Conservation (phyloP, 768 basidiomycete genomes). For the Crepidotus variabilis region DNA sequence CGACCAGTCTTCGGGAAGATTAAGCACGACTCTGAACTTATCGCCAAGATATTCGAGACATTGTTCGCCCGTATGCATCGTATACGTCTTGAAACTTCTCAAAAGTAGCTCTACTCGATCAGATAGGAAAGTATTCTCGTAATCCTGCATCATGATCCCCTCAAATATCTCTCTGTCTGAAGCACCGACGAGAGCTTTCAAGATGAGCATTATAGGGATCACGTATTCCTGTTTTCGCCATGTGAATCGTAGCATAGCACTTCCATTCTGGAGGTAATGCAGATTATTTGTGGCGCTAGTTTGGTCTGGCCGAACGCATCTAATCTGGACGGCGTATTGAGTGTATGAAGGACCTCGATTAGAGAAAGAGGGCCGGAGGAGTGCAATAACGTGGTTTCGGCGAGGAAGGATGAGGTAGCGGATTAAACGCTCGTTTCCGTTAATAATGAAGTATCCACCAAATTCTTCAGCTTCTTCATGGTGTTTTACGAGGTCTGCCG, state of each 20-base stretch:
- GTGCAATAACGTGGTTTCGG: conserved; percentile 91
- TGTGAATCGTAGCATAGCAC: conserved; percentile 93
- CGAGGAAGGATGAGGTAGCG: conserved; percentile 96
- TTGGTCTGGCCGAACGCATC: conserved; percentile 91
- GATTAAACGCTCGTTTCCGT: conserved; percentile 98
- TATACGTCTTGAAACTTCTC: conserved; percentile 93
- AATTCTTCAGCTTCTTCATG: conserved; percentile 99
- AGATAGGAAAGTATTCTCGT: conserved; percentile 94
- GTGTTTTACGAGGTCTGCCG: conserved; percentile 79
- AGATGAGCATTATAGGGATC: conserved; percentile 93
- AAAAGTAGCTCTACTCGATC: conserved; percentile 94
- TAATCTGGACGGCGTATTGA: conserved; percentile 90
- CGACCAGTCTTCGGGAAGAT: conserved; percentile 90
- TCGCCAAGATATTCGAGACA: conserved; percentile 94
- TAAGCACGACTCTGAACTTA: conserved; percentile 91
- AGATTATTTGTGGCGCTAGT: conserved; percentile 91
- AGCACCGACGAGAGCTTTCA: conserved; percentile 89
- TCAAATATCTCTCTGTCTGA: conserved; percentile 97
- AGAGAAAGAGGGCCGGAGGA: conserved; percentile 85
- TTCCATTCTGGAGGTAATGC: conserved; percentile 97
- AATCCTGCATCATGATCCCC: conserved; percentile 94
- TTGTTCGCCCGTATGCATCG: conserved; percentile 81
- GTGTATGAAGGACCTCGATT: conserved; percentile 96
- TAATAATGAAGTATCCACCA: conserved; percentile 97
- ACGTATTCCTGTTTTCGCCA: conserved; percentile 99